Conservation (phyloP, 1,139 yeast genomes). For the Diutina scorzettiae region DNA sequence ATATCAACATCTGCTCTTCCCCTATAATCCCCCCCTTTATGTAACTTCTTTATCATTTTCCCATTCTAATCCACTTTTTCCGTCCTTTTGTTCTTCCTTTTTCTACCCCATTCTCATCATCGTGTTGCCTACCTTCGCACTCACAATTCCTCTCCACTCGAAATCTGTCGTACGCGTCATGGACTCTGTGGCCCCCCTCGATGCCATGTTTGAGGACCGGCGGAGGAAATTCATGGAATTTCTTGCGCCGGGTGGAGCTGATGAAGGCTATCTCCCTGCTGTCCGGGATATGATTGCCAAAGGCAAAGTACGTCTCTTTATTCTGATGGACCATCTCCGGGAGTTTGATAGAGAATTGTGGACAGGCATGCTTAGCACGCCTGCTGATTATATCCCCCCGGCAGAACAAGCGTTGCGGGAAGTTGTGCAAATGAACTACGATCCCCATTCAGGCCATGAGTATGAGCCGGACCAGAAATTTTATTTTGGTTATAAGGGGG, state of each 20-base stretch:
- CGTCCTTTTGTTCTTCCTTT: too few relatives aligned
- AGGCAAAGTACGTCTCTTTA: constrained; percentile 54
- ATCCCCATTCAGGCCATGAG: constrained; percentile 38
- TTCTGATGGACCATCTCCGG: constrained; percentile 78
- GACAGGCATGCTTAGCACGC: constrained; percentile 61
- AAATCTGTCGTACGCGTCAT: too few relatives aligned
- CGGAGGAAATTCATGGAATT: constrained; percentile 3
- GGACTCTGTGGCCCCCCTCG: constrained; percentile 6
- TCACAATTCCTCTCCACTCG: too few relatives aligned
- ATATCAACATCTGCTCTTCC: too few relatives aligned
- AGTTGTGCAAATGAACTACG: constrained; percentile 57
- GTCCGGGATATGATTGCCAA: constrained; percentile 45
- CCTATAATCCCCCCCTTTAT: too few relatives aligned
- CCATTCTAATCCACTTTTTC: too few relatives aligned
- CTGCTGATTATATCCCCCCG: constrained; percentile 84
- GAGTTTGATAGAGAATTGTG: constrained; percentile 75
- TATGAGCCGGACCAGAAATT: constrained; percentile 55
- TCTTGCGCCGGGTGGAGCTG: background rate
- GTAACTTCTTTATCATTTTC: too few relatives aligned
- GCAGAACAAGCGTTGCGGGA: constrained; percentile 82
- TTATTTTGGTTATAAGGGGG: constrained; percentile 76
- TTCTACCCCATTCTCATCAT: too few relatives aligned
- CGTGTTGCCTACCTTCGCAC: too few relatives aligned
- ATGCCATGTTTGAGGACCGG: constrained; percentile 5
- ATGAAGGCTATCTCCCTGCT: background rate